Evolutionary conservation across 768 basidiomycete genomes (phyloP), one percentile per base, ranked within the genome.

Genomic region (Thelephora ganbajun): DNA sequence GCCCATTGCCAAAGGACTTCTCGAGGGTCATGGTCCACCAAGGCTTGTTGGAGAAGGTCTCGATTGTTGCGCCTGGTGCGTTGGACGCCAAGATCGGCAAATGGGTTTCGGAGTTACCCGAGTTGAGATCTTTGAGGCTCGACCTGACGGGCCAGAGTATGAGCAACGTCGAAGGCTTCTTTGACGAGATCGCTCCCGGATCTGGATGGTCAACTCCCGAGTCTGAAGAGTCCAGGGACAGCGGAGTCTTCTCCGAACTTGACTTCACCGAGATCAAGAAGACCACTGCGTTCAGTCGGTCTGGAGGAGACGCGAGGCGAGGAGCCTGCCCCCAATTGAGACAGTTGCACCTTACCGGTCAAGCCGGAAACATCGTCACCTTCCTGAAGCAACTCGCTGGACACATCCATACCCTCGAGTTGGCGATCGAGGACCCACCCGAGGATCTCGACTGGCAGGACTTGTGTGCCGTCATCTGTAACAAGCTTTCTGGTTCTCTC

Each of bases 361-460:
- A 80, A 50, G 76, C 75, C 6, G 69, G 74, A 6, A 83, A 79
- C 60, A 75, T 86, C 48, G 74, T 76, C 9, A 76, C 78, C 6
- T 88, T 87, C 67, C 61, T 87, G 53, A 77, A 72, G 54, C 81
- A 84, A 56, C 60, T 87, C 54, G 71, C 76, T 16, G 39, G 39
- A 22, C 69, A 73, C n/a, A 63, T 87, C 57, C 67, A 69, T n/a
- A 71, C 74, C 45, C 69, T 88, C 46, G 85, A 87, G 44, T 74
- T 88, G 35, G 68, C 79, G 59, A 80, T 88, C 53, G 85, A 88
- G 53, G 85, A 88, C 54, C 83, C 85, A 13, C 82, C 83, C 18
- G 77, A 79, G 57, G 71, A 72, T 49, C 72, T 71, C 6, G 83
- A 87, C 56, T 88, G 85, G 85, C 77, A 76, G 51, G 77, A 85